These are phyloP conservation scores for Epichloe uncinata DNA, from an alignment of 2,329 filamentous ascomycete species.

Conservation along the genomic window DNA sequence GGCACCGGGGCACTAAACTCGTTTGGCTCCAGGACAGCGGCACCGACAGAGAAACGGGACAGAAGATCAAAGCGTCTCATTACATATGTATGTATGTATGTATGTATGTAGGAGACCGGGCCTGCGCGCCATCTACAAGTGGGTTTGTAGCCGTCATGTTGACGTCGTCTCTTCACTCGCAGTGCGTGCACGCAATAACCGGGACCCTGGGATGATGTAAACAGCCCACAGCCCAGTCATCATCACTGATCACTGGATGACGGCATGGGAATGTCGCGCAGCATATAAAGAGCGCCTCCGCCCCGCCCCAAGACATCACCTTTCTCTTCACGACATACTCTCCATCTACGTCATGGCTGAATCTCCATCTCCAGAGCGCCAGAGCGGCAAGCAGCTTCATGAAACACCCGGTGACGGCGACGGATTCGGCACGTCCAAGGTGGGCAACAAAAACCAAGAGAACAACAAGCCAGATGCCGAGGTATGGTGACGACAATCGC, in stretches of 20 bases:
- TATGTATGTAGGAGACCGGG: no score
- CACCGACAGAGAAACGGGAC: neutral
- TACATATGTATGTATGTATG: no score
- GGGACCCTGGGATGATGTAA: no score
- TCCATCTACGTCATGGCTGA: slow-evolving; percentile 52
- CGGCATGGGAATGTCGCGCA: no score
- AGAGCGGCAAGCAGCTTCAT: slow-evolving; percentile 50
- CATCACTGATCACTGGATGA: no score
- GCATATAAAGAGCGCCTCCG: no score
- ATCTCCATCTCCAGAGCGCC: slow-evolving; percentile 61
- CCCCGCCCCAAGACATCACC: no score
- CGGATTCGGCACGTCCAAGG: slow-evolving; percentile 44
- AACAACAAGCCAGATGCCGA: slow-evolving; percentile 39
- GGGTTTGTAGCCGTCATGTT: no score
- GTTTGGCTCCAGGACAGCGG: neutral
- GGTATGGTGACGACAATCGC: slow-evolving; percentile 21
- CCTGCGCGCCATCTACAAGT: no score
- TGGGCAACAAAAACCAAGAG: slow-evolving; percentile 37
- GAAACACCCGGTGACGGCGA: slow-evolving; percentile 42
- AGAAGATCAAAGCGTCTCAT: neutral
- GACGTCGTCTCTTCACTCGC: no score
- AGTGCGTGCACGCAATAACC: no score
- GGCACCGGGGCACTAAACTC: neutral
- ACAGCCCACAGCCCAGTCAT: no score
- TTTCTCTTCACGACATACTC: neutral